Evolutionary conservation across 768 basidiomycete species (phyloP), one percentile per base, ranked within the genome.

Genomic region (Dioszegia aurantiaca): DNA sequence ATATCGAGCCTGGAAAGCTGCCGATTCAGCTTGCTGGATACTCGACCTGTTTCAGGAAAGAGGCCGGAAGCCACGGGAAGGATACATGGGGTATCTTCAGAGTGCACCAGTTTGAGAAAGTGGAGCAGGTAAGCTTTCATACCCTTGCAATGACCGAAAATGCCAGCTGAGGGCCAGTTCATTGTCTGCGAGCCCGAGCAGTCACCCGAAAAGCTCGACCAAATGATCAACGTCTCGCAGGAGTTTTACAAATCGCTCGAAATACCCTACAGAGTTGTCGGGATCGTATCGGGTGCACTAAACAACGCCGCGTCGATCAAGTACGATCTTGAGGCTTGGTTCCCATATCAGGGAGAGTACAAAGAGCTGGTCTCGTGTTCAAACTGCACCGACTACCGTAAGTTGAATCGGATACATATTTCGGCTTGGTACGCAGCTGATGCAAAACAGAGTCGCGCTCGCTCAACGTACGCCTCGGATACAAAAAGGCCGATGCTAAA

Each of bases 21-120:
- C 95, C 95, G 1, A 82, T 95, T 73, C 82, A 83, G 79, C 95
- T 80, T 64, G 80, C 80, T n/a, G 81, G 80, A 14, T 81, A 81
- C 74, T 81, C 80, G 60, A 98, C 94, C 16, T 98, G 94, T 77
- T 99, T 99, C 87, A 86, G 95, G 27, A 98, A 98, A 79, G 95
- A 99, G 80, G 95, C 95, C 2, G 95, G 95, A 31, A 88, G 91
- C 2, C 91, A 91, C 8, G 95, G 95, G 3, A 87, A 91, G 55
- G 95, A 99, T 68, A 97, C 94, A 82, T 97, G 95, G 92, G 95
- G 95, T 57, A 97, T 98, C 78, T 99, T 99, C 86, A 89, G 95
- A 23, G 94, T 99, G 55, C 95, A 99, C 75, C 95, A 99, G 78
- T 99, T 99, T 65, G 95, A 99, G 80, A 99, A 99, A 81, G 84